Percentiles rank a stretch among this genome's conserved stretches.
These are phyloP conservation scores for Umbilicaria muhlenbergii DNA, from an alignment of 495 filamentous ascomycete genomes.

Conservation along the genomic window DNA sequence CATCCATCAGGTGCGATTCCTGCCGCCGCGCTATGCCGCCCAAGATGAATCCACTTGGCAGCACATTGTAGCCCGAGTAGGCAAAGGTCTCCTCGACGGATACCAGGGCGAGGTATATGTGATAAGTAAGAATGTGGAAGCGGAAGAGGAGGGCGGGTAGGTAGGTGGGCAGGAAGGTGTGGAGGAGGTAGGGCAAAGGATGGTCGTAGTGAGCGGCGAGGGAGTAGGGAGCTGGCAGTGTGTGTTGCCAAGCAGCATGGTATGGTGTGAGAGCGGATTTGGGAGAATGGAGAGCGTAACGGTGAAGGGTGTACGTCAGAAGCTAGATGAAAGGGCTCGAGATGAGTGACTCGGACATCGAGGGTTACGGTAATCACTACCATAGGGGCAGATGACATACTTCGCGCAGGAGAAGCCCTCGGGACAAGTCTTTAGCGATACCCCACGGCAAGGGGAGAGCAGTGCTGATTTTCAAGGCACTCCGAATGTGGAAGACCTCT, in stretches of 20 bases:
- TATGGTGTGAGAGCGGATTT: conserved; percentile 19
- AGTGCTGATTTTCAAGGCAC: conserved; percentile 41
- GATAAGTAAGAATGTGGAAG: conserved; percentile 67
- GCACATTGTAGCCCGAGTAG: conserved; percentile 59
- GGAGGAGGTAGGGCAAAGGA: conserved; percentile 54
- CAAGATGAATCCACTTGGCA: conserved; percentile 58
- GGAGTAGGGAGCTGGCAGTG: conserved; percentile 43
- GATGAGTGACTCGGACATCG: not conserved
- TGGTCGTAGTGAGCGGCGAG: conserved; percentile 67
- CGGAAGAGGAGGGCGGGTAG: conserved; percentile 48
- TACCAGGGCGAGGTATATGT: conserved; percentile 48
- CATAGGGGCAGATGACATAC: conserved; percentile 17
- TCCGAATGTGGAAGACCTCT: conserved; percentile 30
- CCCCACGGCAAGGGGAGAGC: conserved; percentile 45
- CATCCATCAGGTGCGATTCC: conserved; percentile 47
- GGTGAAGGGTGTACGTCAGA: conserved; percentile 54
- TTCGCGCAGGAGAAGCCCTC: conserved; percentile 38
- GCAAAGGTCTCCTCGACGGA: conserved; percentile 65
- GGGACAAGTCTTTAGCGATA: conserved; percentile 35
- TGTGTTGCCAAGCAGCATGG: conserved; percentile 54
- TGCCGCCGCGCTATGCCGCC: conserved; percentile 56
- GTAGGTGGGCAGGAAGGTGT: conserved; percentile 57
- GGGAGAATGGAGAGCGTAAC: conserved; percentile 46
- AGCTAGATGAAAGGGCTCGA: conserved; percentile 17
- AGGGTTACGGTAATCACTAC: not conserved